phyloP scores from a whole-genome alignment of 2,329 filamentous ascomycete genomes.

The Bipolaris zeicola region DNA sequence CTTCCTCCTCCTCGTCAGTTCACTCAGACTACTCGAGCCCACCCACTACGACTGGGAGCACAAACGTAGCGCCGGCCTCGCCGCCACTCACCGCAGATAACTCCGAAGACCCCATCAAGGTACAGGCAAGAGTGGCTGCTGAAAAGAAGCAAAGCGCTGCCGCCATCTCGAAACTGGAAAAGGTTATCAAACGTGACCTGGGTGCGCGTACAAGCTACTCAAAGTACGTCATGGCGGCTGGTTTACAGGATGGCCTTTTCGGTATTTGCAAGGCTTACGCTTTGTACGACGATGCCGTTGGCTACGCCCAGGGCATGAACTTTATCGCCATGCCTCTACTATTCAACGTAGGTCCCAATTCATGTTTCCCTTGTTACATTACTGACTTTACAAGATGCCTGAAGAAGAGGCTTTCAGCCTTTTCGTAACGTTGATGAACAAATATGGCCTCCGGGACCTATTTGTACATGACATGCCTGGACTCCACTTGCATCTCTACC shows the following conservation, averaged over 20 bases:
- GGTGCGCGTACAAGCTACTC: slow-evolving; percentile 94
- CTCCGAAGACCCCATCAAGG: slow-evolving; percentile 67
- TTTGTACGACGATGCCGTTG: slow-evolving; percentile 89
- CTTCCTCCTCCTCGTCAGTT: slow-evolving; percentile 83
- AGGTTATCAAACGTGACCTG: slow-evolving; percentile 86
- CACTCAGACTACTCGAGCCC: slow-evolving; percentile 76
- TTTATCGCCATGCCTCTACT: slow-evolving; percentile 96
- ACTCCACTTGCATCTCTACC: slow-evolving; percentile 88
- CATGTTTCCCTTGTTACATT: slow-evolving; percentile 69
- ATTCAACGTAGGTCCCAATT: slow-evolving; percentile 73
- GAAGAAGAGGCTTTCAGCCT: slow-evolving; percentile 97
- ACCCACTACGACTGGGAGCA: slow-evolving; percentile 57
- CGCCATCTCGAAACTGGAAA: slow-evolving; percentile 82
- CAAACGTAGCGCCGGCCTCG: slow-evolving; percentile 47
- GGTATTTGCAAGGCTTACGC: slow-evolving; percentile 98
- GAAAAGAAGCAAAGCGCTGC: slow-evolving; percentile 77
- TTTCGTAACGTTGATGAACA: slow-evolving; percentile 92
- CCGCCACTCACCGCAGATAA: slow-evolving; percentile 62
- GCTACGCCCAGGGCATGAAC: slow-evolving; percentile 98
- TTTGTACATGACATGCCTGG: slow-evolving; percentile 97
- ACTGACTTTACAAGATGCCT: slow-evolving; percentile 70
- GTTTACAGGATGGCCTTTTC: slow-evolving; percentile 90
- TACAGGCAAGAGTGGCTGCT: slow-evolving; percentile 66
- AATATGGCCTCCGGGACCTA: slow-evolving; percentile 89
- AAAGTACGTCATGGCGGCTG: slow-evolving; percentile 89